A percentile compares a stretch with the other conserved stretches of the same genome.
Conservation (phyloP, 805 yeast species). For the Lipomyces chichibuensis region DNA sequence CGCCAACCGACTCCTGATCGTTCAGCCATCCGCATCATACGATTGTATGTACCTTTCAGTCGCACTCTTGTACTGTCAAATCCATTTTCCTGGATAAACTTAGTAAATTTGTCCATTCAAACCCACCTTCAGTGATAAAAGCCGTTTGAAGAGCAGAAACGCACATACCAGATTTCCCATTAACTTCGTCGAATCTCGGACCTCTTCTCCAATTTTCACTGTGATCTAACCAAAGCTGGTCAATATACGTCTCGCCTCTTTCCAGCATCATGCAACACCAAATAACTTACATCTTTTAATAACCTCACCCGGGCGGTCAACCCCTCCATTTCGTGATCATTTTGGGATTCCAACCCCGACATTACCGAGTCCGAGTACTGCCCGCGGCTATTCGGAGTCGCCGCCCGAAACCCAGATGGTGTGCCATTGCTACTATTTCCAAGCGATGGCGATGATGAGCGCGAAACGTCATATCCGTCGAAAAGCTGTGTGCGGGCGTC, state of each 20-base stretch:
- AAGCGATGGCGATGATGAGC: conserved; percentile 24
- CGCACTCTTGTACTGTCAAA: conserved; percentile 53
- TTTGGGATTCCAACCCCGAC: conserved; percentile 67
- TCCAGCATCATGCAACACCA: not conserved
- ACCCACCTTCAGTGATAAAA: not conserved
- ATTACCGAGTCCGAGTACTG: conserved; percentile 55
- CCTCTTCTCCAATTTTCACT: conserved; percentile 65
- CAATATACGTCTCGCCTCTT: not conserved
- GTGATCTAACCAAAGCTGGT: conserved; percentile 47
- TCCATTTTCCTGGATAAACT: conserved; percentile 45
- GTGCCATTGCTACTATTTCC: conserved; percentile 16
- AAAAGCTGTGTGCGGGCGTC: conserved; percentile 48
- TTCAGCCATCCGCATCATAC: conserved; percentile 67
- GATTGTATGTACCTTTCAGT: conserved; percentile 57
- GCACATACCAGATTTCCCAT: conserved; percentile 46
- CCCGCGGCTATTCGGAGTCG: conserved; percentile 40
- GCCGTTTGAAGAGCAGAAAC: not conserved
- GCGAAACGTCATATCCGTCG: conserved; percentile 38
- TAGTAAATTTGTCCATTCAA: not conserved
- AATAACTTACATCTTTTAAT: conserved; percentile 51
- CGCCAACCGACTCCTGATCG: conserved; percentile 65
- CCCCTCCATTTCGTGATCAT: conserved; percentile 59
- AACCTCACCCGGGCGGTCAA: conserved; percentile 59
- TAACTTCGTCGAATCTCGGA: conserved; percentile 56
- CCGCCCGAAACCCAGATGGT: conserved; percentile 33